Evolutionary conservation across 495 filamentous ascomycete genomes (phyloP), one percentile per base, ranked within the genome.

Genomic region (Patellaria atrata): DNA sequence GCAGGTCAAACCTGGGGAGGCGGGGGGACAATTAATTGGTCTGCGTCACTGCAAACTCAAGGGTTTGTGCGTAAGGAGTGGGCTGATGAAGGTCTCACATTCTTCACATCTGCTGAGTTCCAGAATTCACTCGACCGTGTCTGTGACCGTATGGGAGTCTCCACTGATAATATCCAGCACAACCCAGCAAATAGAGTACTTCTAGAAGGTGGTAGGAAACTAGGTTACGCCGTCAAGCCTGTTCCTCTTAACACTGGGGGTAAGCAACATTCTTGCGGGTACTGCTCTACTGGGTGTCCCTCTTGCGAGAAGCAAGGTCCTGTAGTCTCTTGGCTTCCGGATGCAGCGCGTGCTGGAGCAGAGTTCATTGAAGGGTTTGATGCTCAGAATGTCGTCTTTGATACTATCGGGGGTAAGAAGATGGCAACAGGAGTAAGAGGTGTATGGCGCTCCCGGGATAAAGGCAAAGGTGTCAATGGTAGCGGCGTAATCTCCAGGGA

Each of bases 11-110:
- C 68, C 15, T 94, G 78, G 70, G 86, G 86, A 23, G 86, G 86
- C 30, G 86, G 86, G 22, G 83, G 84, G 0, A 81, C 79, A 1
- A 54, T 94, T 37, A 92, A 93, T 48, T 93, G 84, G 85, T 78
- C 75, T 23, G 86, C 80, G n/a, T 68, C 69, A 10, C 55, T 94
- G 22, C 82, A 87, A 51, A 77, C 77, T 0, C 86, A 87, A 55
- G 74, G 64, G 11, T 87, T 65, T 42, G 80, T 94, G 0, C 67
- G 83, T 10, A 62, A 73, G 39, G 82, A 94, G 55, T 94, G 86
- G 86, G 75, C 82, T 60, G 31, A 61, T 74, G 35, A 41, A 53
- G 73, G 73, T 3, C 59, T 94, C n/a, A 63, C 70, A 0, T 81
- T 89, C 44, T 93, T 93, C 48, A 78, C 73, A 0, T 77, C 73